Evolutionary conservation across 2,329 filamentous ascomycete species (phyloP).

Genomic region (Neonectria magnoliae): DNA sequence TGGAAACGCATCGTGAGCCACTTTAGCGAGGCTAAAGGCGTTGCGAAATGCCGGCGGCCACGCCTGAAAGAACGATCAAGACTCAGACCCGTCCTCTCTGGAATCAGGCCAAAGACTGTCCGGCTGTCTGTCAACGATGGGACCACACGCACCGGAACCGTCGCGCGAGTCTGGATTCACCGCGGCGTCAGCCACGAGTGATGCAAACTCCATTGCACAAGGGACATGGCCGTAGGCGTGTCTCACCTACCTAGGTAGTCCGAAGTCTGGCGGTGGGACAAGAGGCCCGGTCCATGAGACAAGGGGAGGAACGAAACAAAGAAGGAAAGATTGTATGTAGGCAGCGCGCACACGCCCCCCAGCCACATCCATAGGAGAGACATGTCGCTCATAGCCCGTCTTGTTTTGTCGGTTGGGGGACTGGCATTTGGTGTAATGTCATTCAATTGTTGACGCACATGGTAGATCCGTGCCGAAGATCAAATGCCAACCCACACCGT

Average conservation of each 20-base stretch:
- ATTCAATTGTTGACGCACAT: slow-evolving; percentile 9
- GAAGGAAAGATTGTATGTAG: slow-evolving; percentile 7
- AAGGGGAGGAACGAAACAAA: slow-evolving; percentile 8
- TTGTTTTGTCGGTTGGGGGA: slow-evolving; percentile 12
- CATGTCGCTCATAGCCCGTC: slow-evolving; percentile 8
- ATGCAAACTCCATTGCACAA: slow-evolving; percentile 20
- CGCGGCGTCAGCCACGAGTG: slow-evolving; percentile 10
- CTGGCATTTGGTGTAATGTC: slow-evolving; percentile 22
- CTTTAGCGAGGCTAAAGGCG: neutral
- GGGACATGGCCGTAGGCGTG: slow-evolving; percentile 7
- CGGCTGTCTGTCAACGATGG: neutral
- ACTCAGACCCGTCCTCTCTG: neutral
- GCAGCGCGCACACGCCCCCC: neutral
- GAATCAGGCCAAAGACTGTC: neutral
- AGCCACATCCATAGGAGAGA: slow-evolving; percentile 1
- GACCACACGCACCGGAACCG: neutral
- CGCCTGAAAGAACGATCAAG: neutral
- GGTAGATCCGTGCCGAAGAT: slow-evolving; percentile 5
- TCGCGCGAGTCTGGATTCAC: slow-evolving; percentile 14
- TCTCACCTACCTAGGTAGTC: slow-evolving; percentile 11
- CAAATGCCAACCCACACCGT: neutral
- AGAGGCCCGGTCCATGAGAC: slow-evolving; percentile 16
- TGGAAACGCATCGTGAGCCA: neutral
- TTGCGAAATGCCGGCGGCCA: neutral
- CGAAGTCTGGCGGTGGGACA: slow-evolving; percentile 16